Percentiles rank a stretch among this genome's conserved stretches.
Conservation (phyloP, 2,329 filamentous ascomycete species). For the Hypoxylon sp. region DNA sequence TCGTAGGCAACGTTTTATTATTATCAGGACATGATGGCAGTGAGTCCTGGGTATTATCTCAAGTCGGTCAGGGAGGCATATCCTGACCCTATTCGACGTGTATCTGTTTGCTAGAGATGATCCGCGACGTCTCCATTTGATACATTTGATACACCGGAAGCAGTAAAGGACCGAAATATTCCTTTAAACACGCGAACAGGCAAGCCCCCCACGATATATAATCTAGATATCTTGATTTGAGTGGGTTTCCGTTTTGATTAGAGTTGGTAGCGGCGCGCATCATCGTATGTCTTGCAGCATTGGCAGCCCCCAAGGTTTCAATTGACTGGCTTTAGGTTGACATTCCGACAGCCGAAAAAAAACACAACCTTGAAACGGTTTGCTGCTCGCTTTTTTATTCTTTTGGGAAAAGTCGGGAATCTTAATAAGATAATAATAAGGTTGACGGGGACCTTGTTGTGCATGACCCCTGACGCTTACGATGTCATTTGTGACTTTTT, state of each 20-base stretch:
- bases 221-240: conserved; percentile 40
- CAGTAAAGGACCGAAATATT: conserved; percentile 12
- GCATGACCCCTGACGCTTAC: conserved; percentile 31
- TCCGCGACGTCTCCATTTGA: conserved; percentile 13
- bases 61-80: conserved; percentile 14
- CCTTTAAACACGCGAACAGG: conserved; percentile 8
- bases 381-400: conserved; percentile 24
- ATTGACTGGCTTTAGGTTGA: conserved; percentile 42
- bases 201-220: conserved; percentile 32
- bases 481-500: conserved; percentile 22
- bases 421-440: conserved; percentile 40
- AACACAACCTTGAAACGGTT: conserved; percentile 42
- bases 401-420: conserved; percentile 38
- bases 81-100: not conserved
- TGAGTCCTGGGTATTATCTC: conserved; percentile 10
- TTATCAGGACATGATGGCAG: conserved; percentile 29
- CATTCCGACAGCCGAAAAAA: conserved; percentile 48
- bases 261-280: conserved; percentile 47
- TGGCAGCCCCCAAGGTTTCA: conserved; percentile 45
- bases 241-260: conserved; percentile 43
- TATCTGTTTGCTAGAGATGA: conserved; percentile 14
- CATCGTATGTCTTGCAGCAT: conserved; percentile 48
- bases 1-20: conserved; percentile 39
- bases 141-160: conserved; percentile 14
- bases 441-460: conserved; percentile 40